phyloP scores from a whole-genome alignment of 1,139 yeast genomes.

The Geotrichum citri-aurantii region DNA sequence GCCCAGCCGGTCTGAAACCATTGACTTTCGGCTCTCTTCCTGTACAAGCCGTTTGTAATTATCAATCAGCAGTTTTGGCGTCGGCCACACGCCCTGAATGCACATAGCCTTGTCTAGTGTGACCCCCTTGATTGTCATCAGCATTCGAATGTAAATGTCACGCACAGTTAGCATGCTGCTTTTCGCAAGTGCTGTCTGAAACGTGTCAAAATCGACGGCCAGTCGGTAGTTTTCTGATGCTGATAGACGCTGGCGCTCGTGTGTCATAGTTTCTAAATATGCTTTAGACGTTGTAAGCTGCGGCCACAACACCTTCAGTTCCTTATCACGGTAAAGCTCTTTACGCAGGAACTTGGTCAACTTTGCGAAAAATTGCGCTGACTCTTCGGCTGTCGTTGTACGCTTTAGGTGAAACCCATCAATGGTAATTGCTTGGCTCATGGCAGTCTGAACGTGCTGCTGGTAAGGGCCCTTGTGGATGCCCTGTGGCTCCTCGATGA shows the following conservation, averaged over 20 bases:
- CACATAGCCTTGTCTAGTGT: conserved; percentile 78
- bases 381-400: conserved; percentile 68
- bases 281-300: conserved; percentile 40
- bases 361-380: conserved; percentile 56
- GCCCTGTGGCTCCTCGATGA: conserved; percentile 70
- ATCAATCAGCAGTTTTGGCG: conserved; percentile 49
- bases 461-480: conserved; percentile 41
- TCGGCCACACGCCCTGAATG: conserved; percentile 60
- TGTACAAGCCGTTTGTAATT: conserved; percentile 38
- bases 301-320: conserved; percentile 40
- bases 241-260: conserved; percentile 19
- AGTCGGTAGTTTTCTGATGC: conserved; percentile 35
- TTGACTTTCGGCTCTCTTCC: conserved; percentile 38
- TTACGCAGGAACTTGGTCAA: conserved; percentile 48
- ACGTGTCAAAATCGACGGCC: conserved; percentile 54
- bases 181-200: conserved; percentile 67
- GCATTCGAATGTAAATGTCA: conserved; percentile 69
- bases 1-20: conserved; percentile 45
- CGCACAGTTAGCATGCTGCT: conserved; percentile 63
- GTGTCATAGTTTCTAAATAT: conserved; percentile 21
- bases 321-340: conserved; percentile 22
- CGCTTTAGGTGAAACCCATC: conserved; percentile 64
- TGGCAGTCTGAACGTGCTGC: conserved; percentile 69
- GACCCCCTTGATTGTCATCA: conserved; percentile 75
- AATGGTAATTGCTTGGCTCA: conserved; percentile 63